These are phyloP conservation scores for Pezicula carpinea DNA, from an alignment of 2,329 filamentous ascomycete species.

Conservation along the genomic window DNA sequence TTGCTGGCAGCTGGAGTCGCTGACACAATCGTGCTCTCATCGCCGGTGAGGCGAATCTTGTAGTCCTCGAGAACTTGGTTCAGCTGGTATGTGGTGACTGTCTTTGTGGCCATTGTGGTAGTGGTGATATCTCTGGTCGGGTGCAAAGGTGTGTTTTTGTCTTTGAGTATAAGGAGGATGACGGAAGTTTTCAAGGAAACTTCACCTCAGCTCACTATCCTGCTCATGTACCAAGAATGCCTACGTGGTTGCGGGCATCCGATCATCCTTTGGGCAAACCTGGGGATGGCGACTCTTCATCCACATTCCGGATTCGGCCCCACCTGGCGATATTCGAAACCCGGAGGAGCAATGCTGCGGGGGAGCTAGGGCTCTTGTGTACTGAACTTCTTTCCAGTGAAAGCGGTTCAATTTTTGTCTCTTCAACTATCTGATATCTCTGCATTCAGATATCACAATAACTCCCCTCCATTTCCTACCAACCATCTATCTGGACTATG, in stretches of 20 bases:
- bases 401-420: no score
- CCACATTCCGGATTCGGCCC: no score
- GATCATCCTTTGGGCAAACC: no score
- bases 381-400: no score
- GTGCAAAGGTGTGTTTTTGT: background rate
- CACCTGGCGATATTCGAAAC: no score
- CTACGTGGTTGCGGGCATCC: no score
- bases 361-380: no score
- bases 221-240: no score
- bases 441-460: background rate
- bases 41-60: constrained; percentile 38
- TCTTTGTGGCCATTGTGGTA: constrained; percentile 7
- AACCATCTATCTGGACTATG: background rate
- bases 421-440: background rate
- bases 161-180: background rate
- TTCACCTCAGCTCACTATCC: no score
- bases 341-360: no score
- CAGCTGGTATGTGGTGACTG: constrained; percentile 37
- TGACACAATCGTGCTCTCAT: constrained; percentile 11
- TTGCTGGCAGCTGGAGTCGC: constrained; percentile 14
- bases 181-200: background rate
- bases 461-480: background rate
- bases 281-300: no score
- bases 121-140: background rate
- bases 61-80: constrained; percentile 38